Percentiles rank a stretch among this genome's conserved stretches.
phyloP scores from a whole-genome alignment of 352 stramenopile species.

The Pythium vanterpoolii region DNA sequence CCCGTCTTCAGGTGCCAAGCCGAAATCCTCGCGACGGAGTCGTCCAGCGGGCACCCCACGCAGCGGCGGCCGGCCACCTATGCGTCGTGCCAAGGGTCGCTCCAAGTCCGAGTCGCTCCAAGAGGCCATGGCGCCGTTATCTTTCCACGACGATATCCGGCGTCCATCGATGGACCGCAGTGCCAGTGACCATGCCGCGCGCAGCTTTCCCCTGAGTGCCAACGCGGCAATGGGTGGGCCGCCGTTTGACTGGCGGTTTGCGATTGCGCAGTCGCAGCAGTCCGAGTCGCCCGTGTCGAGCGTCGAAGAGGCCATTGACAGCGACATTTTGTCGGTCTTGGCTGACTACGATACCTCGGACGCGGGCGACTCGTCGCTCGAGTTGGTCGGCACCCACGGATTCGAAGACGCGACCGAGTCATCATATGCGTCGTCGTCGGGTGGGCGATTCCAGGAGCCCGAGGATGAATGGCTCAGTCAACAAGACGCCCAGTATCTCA shows the following conservation, averaged over 20 bases:
- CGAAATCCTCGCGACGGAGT: slow-evolving; percentile 25
- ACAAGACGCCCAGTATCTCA: slow-evolving; percentile 41
- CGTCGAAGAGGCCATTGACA: slow-evolving; percentile 67
- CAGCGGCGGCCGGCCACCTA: slow-evolving; percentile 20
- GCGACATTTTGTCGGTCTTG: slow-evolving; percentile 69
- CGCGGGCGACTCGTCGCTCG: slow-evolving; percentile 23
- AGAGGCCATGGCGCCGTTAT: slow-evolving; percentile 19
- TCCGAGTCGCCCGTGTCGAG: slow-evolving; percentile 37
- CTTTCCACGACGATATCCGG: slow-evolving; percentile 25
- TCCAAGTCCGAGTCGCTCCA: slow-evolving; percentile 63
- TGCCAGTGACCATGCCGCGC: slow-evolving; percentile 27
- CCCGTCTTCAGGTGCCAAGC: slow-evolving; percentile 1
- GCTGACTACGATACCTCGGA: slow-evolving; percentile 50
- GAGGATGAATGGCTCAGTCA: slow-evolving; percentile 22
- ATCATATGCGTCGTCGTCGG: not conserved
- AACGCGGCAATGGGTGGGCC: not conserved
- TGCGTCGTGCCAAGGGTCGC: slow-evolving; percentile 40
- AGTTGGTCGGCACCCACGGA: slow-evolving; percentile 5
- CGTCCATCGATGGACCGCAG: slow-evolving; percentile 31
- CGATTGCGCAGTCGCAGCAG: slow-evolving; percentile 18
- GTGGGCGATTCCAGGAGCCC: not conserved
- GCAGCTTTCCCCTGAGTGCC: slow-evolving; percentile 14
- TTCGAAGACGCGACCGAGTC: slow-evolving; percentile 9
- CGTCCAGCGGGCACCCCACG: slow-evolving; percentile 37
- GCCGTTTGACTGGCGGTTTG: slow-evolving; percentile 24